These are phyloP conservation scores for Heterobasidion annosum DNA, from an alignment of 1,284 basidiomycete genomes.

Conservation along the genomic window DNA sequence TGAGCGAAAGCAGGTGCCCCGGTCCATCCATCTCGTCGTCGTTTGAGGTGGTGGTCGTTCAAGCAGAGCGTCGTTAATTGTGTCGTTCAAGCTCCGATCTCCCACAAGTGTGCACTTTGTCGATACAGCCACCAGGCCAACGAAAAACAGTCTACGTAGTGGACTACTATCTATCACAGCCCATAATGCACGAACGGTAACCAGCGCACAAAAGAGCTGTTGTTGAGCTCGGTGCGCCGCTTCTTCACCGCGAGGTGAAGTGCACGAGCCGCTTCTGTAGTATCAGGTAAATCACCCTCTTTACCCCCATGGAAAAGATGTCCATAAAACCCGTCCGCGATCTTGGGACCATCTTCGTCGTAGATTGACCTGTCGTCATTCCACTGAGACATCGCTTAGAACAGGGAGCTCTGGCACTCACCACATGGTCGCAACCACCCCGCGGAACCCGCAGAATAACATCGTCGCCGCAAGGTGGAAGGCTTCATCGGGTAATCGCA, in stretches of 20 bases:
- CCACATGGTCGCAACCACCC: not conserved
- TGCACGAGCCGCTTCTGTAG: not conserved
- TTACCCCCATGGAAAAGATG: not conserved
- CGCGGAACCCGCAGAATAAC: not conserved
- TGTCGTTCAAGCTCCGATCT: too few species aligned
- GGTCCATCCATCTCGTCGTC: slow-evolving; percentile 37
- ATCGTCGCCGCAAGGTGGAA: not conserved
- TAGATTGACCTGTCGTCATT: not conserved
- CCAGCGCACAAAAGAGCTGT: not conserved
- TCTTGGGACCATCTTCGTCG: not conserved
- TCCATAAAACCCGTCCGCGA: not conserved
- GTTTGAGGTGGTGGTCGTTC: too few species aligned
- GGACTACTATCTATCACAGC: not conserved
- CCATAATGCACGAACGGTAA: not conserved
- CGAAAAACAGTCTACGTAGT: too few species aligned
- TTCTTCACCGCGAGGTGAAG: not conserved
- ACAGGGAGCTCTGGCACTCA: not conserved
- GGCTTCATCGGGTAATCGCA: not conserved
- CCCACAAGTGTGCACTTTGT: too few species aligned
- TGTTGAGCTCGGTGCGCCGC: not conserved
- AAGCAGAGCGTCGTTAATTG: too few species aligned
- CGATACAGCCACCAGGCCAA: too few species aligned
- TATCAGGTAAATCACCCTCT: not conserved
- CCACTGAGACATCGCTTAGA: not conserved
- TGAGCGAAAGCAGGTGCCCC: slow-evolving; percentile 59